These are phyloP conservation scores for Theobroma grandiflorum DNA, from an alignment of 441 rosid genomes.

Conservation along the genomic window DNA sequence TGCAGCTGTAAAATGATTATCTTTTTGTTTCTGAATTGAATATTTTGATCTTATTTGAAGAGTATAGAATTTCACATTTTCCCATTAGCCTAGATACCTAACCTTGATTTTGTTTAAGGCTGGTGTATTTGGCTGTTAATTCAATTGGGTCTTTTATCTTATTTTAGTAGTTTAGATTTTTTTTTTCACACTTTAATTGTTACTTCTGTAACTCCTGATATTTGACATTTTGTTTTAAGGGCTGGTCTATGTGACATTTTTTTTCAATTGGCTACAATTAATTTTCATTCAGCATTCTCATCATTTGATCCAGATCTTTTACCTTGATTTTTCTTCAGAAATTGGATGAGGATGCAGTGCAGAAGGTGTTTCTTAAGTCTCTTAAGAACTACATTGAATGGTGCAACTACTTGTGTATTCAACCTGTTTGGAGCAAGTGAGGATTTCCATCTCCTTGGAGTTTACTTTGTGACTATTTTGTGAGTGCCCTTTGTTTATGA, in stretches of 20 bases:
- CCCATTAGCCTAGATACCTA: neutral
- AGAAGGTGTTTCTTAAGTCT: slow-evolving; percentile 76
- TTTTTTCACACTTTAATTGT: neutral
- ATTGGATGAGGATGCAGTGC: slow-evolving; percentile 84
- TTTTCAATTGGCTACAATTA: neutral
- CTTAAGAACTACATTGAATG: slow-evolving; percentile 92
- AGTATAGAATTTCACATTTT: no score
- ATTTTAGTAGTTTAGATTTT: neutral
- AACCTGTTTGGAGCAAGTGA: slow-evolving; percentile 94
- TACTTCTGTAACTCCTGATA: neutral
- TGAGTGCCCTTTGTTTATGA: slow-evolving; percentile 16
- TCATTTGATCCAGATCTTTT: slow-evolving; percentile 5
- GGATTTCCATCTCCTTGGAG: slow-evolving; percentile 31
- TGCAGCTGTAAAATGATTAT: no score
- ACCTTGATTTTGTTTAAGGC: neutral
- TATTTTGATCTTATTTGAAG: neutral
- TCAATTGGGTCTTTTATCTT: neutral
- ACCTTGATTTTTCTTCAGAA: slow-evolving; percentile 53
- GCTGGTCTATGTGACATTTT: slow-evolving; percentile 15
- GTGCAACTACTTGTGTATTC: slow-evolving; percentile 90
- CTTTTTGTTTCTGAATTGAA: no score
- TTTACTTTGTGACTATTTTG: slow-evolving; percentile 32
- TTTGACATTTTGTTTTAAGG: neutral
- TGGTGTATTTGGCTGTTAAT: neutral
- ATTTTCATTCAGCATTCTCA: neutral